Evolutionary conservation across 257 asterid genomes (phyloP).

Genomic region (Nicotiana attenuata): DNA sequence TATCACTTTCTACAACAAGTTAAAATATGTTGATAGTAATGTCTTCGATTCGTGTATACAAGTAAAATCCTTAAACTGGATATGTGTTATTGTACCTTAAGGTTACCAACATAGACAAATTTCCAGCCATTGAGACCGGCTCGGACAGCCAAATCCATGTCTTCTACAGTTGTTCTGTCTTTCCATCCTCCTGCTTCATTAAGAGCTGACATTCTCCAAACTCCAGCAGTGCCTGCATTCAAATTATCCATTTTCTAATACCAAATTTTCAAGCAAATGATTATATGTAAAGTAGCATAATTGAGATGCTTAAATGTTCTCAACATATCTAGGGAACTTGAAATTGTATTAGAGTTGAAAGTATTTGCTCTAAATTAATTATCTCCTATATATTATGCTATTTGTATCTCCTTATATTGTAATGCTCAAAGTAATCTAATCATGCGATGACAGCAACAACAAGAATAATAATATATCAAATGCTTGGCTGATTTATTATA

Average conservation of each 20-base stretch:
- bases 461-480: background rate
- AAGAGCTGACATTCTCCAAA: constrained; percentile 86
- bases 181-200: constrained; percentile 99
- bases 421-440: background rate
- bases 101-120: constrained; percentile 62
- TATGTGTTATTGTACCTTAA: constrained; percentile 34
- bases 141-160: constrained; percentile 94
- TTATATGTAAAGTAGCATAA: background rate
- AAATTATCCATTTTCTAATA: background rate
- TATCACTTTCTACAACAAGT: background rate
- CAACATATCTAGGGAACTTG: background rate
- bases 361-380: background rate
- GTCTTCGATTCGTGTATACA: background rate
- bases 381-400: background rate
- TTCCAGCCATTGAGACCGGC: constrained; percentile 93
- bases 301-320: background rate
- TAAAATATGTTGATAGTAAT: background rate
- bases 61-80: background rate
- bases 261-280: background rate
- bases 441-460: no score
- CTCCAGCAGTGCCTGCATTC: constrained; percentile 79
- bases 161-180: constrained; percentile 90
- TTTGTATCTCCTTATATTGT: background rate
- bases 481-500: background rate
- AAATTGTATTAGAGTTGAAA: background rate